Base-by-base conservation (phyloP, 2,329 filamentous ascomycete genomes). In the Geoglossum cookeanum region DNA sequence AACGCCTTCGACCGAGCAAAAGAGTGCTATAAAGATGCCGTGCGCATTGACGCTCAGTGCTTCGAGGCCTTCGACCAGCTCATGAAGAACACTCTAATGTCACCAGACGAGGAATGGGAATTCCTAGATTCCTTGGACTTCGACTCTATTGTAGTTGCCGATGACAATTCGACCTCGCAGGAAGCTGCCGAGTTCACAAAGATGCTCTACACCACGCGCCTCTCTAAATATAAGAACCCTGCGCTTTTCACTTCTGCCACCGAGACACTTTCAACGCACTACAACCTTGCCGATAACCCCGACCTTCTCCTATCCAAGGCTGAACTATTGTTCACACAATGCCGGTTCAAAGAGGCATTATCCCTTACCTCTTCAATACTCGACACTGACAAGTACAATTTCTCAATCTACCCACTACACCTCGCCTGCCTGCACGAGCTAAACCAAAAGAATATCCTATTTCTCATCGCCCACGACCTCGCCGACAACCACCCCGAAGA, bases 61-160 rank as follows among this genome's bases (percentile, higher is more conserved):
- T 97, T 95, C 67, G 92, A 98, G 70, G 92, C 92, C 0, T 97
- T 98, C 66, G 90, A 96, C 64, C 90, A 97, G 72, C 78, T 98
- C 57, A 96, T 97, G 83, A 88, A 89, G 72, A 98, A 98, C 71
- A 87, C 87, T 22, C 77, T 98, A 60, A 85, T 98, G 80, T 80
- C 80, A 27, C 89, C 90, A 0, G 83, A 87, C 39, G 90, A 96
- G 69, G 90, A 96, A 67, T 87, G 91, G 78, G 79, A 83, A 55
- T 95, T 96, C 61, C 77, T 96, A 48, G 84, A 92, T 62, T 87
- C 85, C 55, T 77, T 96, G 27, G 83, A 96, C 70, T 98, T 98
- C 67, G 89, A 94, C 68, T 81, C 84, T 22, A 84, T 97, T 61
- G 75, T 76, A 5, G 78, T 84, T 1, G 32, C 33, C 29, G 49